phyloP scores from a whole-genome alignment of 2,329 filamentous ascomycete species.

The Bipolaris gigantea region DNA sequence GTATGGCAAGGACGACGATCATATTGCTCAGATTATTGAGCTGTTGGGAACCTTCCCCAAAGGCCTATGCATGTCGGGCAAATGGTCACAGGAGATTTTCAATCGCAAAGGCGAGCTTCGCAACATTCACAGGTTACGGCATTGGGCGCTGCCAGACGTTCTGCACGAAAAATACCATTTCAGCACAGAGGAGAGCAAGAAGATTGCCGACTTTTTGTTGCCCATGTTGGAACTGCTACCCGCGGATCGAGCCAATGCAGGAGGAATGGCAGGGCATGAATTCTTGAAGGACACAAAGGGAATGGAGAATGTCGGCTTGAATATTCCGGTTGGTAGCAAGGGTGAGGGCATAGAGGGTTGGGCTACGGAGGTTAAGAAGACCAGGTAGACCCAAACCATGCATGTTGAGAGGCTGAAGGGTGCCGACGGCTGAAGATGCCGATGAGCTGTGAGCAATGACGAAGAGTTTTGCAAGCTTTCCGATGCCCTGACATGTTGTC shows the following conservation, averaged over 20 bases:
- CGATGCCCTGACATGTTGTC: neutral
- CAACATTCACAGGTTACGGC: conserved; percentile 93
- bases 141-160: conserved; percentile 94
- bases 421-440: neutral
- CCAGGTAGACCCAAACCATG: conserved; percentile 25
- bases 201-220: conserved; percentile 77
- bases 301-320: conserved; percentile 79
- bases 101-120: conserved; percentile 95
- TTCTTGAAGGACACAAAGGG: conserved; percentile 86
- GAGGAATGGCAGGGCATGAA: conserved; percentile 84
- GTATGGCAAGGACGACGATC: conserved; percentile 98
- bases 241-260: conserved; percentile 88
- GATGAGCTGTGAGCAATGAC: conserved; percentile 1
- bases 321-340: conserved; percentile 75
- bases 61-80: conserved; percentile 85
- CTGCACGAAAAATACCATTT: conserved; percentile 97
- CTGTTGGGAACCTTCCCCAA: conserved; percentile 92
- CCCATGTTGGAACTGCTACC: conserved; percentile 92
- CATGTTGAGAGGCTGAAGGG: neutral
- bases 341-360: conserved; percentile 95
- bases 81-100: conserved; percentile 99
- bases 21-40: conserved; percentile 98
- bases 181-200: conserved; percentile 75
- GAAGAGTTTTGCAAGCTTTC: conserved; percentile 1
- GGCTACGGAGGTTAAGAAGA: conserved; percentile 79